Evolutionary conservation across 78 protist species (phyloP).

Genomic region (Acrasis kona): DNA sequence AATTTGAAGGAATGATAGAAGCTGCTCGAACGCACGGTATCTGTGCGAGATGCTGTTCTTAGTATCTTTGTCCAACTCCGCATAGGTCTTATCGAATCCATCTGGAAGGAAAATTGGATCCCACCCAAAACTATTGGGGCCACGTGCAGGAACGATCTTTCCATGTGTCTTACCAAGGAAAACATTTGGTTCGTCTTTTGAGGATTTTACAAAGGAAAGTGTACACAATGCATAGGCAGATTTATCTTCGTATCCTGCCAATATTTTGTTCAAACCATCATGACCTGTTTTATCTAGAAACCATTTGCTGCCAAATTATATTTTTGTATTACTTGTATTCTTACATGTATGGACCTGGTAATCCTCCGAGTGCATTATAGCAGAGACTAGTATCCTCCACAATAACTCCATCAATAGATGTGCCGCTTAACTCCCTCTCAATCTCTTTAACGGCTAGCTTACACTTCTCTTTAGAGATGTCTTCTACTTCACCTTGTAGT

Average conservation of each 20-base stretch:
- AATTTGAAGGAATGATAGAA: too few relatives aligned
- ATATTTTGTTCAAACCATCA: conserved; percentile 77
- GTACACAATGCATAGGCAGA: conserved; percentile 86
- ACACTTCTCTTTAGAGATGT: conserved; percentile 22
- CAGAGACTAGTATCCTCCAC: conserved; percentile 93
- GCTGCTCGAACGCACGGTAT: conserved; percentile 54
- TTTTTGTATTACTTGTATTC: too few relatives aligned
- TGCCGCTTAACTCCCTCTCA: neutral
- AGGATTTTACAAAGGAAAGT: conserved; percentile 48
- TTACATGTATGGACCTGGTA: conserved; percentile 93
- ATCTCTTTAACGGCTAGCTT: too few relatives aligned
- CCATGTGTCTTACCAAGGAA: conserved; percentile 35
- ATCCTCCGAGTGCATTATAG: conserved; percentile 87
- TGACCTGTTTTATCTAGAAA: conserved; percentile 82
- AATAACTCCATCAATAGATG: conserved; percentile 31
- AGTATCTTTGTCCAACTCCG: conserved; percentile 68
- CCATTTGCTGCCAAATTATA: too few relatives aligned
- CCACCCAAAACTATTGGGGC: conserved; percentile 49
- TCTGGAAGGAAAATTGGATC: conserved; percentile 50
- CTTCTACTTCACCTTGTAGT: conserved; percentile 2
- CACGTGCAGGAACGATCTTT: conserved; percentile 35
- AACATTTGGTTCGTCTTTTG: neutral
- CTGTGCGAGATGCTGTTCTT: conserved; percentile 89
- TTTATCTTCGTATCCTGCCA: conserved; percentile 76
- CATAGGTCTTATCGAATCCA: conserved; percentile 21